Evolutionary conservation across 805 yeast species (phyloP), one percentile per base, ranked within the genome.

Genomic region (Limtongia smithiae): DNA sequence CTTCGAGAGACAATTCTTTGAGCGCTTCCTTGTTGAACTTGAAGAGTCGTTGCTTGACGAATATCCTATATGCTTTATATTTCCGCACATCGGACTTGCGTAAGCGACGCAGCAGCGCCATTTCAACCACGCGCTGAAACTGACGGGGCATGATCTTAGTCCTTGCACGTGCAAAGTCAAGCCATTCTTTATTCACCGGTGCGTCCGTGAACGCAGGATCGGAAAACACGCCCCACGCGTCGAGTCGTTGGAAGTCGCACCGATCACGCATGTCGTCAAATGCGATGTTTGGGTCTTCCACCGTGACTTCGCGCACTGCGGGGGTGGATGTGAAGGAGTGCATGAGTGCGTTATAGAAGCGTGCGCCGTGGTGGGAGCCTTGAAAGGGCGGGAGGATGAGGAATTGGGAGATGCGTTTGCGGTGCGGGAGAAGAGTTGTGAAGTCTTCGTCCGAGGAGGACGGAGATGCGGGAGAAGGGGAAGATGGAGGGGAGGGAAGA

Each of bases 211-310:
- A 34, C 68, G 47, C 66, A 27, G 63, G 59, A 20, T 51, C 56
- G 14, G 44, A 35, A 28, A 46, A 42, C 2, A 50, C 30, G 7
- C 52, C 52, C n/a, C 47, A 37, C 38, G 65, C 60, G 32, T 67
- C 65, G 28, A 83, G 64, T 58, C 82, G 69, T 49, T 69, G 67
- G 57, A 88, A 71, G 62, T 93, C 97, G 55, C 81, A 76, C 28
- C 91, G 71, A 64, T 93, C 97, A 50, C 98, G 75, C 58, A 93
- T 71, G 62, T 86, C 94, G 63, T 93, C 98, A 68, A 93, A 91
- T 31, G 80, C 79, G 63, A 89, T 96, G 62, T 84, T 85, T 2
- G 97, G 97, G 65, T 93, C 98, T 65, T 93, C 97, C 3, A 93
- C 88, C 0, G 91, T 87, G 34, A 93, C 75, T 60, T 90, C 95